These are phyloP conservation scores for Stentor coeruleus DNA, from an alignment of 73 alveolate genomes.

Conservation along the genomic window DNA sequence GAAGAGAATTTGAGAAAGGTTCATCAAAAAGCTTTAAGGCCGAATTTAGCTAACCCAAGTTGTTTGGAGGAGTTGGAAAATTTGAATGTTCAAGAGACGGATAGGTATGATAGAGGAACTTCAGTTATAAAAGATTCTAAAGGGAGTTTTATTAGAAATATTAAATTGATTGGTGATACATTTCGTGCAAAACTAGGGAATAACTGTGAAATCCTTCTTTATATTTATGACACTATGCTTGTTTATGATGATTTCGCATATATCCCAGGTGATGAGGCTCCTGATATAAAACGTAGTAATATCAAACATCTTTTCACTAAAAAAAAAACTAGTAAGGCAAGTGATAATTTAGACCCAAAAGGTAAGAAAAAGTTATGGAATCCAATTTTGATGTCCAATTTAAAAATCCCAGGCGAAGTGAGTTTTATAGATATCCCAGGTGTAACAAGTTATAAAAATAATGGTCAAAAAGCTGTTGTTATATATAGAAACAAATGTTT, in stretches of 20 bases:
- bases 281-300: slow-evolving; percentile 52
- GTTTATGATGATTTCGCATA: slow-evolving; percentile 47
- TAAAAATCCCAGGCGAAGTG: neutral
- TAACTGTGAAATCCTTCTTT: slow-evolving; percentile 43
- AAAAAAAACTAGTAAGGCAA: neutral
- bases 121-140: slow-evolving; percentile 1
- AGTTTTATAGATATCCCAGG: neutral
- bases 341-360: neutral
- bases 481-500: neutral
- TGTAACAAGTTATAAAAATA: neutral
- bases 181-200: slow-evolving; percentile 35
- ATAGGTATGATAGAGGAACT: slow-evolving; percentile 32
- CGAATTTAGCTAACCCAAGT: slow-evolving; percentile 61
- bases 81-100: slow-evolving; percentile 41
- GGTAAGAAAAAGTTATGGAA: slow-evolving; percentile 24
- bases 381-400: neutral
- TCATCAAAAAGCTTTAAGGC: slow-evolving; percentile 49
- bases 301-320: slow-evolving; percentile 32
- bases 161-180: neutral
- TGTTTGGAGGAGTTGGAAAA: slow-evolving; percentile 30
- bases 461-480: slow-evolving; percentile 4
- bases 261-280: slow-evolving; percentile 69
- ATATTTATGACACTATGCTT: slow-evolving; percentile 38
- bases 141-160: neutral
- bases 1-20: slow-evolving; percentile 41